Base-by-base conservation (phyloP, 2,329 filamentous ascomycete species). In the Colletotrichum destructivum region DNA sequence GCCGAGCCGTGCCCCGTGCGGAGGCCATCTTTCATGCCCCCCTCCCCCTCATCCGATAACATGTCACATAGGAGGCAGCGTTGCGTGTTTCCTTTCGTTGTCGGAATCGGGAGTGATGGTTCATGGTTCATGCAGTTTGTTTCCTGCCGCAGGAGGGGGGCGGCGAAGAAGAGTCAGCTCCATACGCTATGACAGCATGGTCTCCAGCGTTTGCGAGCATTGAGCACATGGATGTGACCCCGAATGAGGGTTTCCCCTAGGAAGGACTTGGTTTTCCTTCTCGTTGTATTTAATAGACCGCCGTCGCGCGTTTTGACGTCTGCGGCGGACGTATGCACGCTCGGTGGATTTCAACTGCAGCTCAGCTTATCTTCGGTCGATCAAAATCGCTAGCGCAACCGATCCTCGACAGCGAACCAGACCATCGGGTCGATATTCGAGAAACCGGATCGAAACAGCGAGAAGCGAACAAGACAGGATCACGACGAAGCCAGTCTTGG, bases 81-180 rank as follows among this genome's bases (percentile, higher is more conserved):
- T 42, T 26, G 60, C 31, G 49, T 26, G 31, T 26, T 23, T 52
- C 31, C n/a, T n/a, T 21, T 63, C 18, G 12, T 54, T 46, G 16
- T 55, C n/a, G 15, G 23, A 38, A 23, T 16, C 12, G n/a, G 49
- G 56, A 62, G 42, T 56, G 63, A 68, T 68, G 57, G 35, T 68
- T 71, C 44, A 68, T 68, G 57, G 35, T 68, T 71, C 44, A 71
- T 71, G 68, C 68, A 52, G 2, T 47, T 56, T 6, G 12, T 12
- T 42, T 21, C 21, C 46, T 18, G 46, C 64, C 5, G 35, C 54
- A 7, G 13, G 31, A 13, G 13, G 4, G 47, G 6, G 13, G n/a
- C 46, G n/a, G 21, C 6, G 47, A 11, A 9, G 23, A 8, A 59
- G 59, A 57, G 54, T 46, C 46, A 38, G 59, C 62, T 21, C 35